Evolutionary conservation across 2,329 filamentous ascomycete genomes (phyloP).

Genomic region (Aspergillus fumigatiaffinis): DNA sequence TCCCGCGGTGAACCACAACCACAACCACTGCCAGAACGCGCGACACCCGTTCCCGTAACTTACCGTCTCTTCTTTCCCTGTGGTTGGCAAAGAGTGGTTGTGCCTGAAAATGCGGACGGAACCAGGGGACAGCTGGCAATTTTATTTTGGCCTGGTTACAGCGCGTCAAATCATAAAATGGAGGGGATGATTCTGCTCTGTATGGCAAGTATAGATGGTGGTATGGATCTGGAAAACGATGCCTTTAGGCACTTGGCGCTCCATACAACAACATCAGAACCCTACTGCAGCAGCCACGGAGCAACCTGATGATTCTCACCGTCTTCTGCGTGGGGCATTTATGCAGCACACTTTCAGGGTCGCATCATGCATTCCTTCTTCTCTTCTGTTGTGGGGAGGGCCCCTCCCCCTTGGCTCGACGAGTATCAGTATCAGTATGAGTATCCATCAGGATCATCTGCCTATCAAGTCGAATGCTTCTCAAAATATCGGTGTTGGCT

Average conservation of each 20-base stretch:
- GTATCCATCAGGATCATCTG: not conserved
- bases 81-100: conserved; percentile 5
- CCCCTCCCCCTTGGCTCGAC: not conserved
- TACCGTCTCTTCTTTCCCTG: conserved; percentile 7
- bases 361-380: conserved; percentile 14
- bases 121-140: conserved; percentile 9
- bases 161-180: not conserved
- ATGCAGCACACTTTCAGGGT: conserved; percentile 6
- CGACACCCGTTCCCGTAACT: conserved; percentile 9
- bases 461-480: not conserved
- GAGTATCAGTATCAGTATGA: not conserved
- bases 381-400: not conserved
- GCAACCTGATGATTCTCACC: conserved; percentile 11
- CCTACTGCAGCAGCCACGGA: not conserved
- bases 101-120: conserved; percentile 4
- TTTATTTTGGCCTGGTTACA: not conserved
- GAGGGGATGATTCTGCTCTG: not conserved
- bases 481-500: not conserved
- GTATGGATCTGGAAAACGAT: not conserved
- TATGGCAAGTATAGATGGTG: not conserved
- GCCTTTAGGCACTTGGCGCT: not conserved
- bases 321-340: conserved; percentile 14
- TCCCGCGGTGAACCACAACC: not conserved
- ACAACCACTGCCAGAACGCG: not conserved
- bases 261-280: not conserved